Conservation (phyloP, 805 yeast genomes). For the Cyberlindnera sargentensis region DNA sequence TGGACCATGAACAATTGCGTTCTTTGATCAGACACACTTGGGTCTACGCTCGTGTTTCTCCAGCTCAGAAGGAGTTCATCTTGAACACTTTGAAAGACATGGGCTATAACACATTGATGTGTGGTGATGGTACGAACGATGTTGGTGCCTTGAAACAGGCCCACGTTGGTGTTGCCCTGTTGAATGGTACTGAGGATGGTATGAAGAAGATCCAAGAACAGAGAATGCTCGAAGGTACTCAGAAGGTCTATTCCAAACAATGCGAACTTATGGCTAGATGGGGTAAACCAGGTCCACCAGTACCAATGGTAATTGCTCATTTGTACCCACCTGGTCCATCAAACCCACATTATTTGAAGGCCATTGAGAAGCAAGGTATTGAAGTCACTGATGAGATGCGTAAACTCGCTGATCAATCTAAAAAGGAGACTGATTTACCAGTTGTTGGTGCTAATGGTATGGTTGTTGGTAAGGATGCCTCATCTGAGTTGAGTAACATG, state of each 20-base stretch:
- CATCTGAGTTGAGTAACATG: slow-evolving; percentile 52
- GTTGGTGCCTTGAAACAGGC: slow-evolving; percentile 99
- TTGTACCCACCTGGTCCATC: slow-evolving; percentile 91
- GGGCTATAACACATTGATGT: slow-evolving; percentile 94
- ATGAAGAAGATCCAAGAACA: slow-evolving; percentile 83
- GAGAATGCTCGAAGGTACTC: slow-evolving; percentile 56
- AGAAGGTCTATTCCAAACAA: slow-evolving; percentile 77
- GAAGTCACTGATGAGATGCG: slow-evolving; percentile 68
- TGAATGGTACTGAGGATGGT: slow-evolving; percentile 94
- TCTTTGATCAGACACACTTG: slow-evolving; percentile 82
- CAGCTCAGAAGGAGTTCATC: slow-evolving; percentile 89
- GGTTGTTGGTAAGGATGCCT: slow-evolving; percentile 28
- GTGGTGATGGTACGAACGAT: slow-evolving; percentile 99
- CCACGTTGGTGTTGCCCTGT: slow-evolving; percentile 94
- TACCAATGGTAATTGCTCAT: slow-evolving; percentile 85
- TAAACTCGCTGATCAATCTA: slow-evolving; percentile 48
- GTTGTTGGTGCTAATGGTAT: slow-evolving; percentile 26
- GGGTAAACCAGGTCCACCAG: slow-evolving; percentile 79
- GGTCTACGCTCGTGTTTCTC: slow-evolving; percentile 98
- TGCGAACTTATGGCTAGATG: slow-evolving; percentile 70
- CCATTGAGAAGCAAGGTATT: slow-evolving; percentile 80
- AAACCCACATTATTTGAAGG: slow-evolving; percentile 82
- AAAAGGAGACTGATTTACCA: slow-evolving; percentile 24
- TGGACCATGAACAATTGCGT: slow-evolving; percentile 60
- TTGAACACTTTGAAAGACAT: slow-evolving; percentile 74